Conservation (phyloP, 2,329 filamentous ascomycete species). For the Didymella keratinophila region DNA sequence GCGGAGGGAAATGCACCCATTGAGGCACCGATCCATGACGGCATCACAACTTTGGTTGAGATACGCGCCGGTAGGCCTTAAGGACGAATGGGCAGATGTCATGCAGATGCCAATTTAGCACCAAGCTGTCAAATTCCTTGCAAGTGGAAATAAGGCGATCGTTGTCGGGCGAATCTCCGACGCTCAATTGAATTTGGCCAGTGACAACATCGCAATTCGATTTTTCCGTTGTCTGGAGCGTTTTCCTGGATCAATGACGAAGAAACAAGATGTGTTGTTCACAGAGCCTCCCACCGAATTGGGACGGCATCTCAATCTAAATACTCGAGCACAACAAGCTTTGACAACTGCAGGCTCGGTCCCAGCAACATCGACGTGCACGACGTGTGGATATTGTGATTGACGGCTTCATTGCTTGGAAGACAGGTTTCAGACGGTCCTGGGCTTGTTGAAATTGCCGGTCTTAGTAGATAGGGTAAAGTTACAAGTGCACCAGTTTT, state of each 20-base stretch:
- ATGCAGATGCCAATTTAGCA: constrained; percentile 5
- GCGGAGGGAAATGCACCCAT: constrained; percentile 1
- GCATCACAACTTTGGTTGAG: neutral
- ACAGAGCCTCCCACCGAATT: neutral
- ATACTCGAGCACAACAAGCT: neutral
- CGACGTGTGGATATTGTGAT: neutral
- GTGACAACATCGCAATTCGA: neutral
- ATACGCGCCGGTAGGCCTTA: neutral
- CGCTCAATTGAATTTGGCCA: neutral
- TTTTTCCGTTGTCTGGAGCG: neutral
- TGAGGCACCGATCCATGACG: constrained; percentile 14
- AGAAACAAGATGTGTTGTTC: neutral
- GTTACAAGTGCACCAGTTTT: neutral
- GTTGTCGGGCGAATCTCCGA: neutral
- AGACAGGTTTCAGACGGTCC: neutral
- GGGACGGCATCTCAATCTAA: neutral
- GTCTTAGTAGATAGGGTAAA: neutral
- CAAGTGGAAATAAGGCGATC: neutral
- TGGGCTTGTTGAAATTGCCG: neutral
- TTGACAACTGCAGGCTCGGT: neutral
- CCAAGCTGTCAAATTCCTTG: constrained; percentile 3
- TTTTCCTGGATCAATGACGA: neutral
- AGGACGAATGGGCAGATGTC: neutral
- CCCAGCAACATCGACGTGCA: neutral
- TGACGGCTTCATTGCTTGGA: constrained; percentile 1